phyloP scores from a whole-genome alignment of 2,329 filamentous ascomycete species.

The Penicillium sumatraense region DNA sequence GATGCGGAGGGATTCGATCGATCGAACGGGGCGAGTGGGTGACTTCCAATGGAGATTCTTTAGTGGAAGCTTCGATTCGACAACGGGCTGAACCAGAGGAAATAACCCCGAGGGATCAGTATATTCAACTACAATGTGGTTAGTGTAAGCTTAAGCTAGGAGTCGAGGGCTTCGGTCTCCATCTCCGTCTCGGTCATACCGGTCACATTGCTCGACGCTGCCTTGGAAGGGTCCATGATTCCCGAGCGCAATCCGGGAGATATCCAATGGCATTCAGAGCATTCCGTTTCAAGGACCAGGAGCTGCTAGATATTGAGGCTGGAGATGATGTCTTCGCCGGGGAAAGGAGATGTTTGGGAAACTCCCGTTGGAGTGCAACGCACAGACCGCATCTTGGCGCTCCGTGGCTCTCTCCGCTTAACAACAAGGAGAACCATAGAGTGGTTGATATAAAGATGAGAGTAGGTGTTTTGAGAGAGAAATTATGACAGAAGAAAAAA shows the following conservation, averaged over 20 bases:
- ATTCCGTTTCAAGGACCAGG: conserved; percentile 30
- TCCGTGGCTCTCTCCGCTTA: conserved; percentile 11
- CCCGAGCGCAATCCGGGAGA: conserved; percentile 32
- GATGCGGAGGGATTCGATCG: conserved; percentile 90
- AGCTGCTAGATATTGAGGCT: conserved; percentile 2
- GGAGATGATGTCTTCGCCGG: not conserved
- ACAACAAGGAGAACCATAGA: no score
- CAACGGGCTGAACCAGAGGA: conserved; percentile 75
- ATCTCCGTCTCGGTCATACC: conserved; percentile 50
- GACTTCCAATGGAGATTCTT: conserved; percentile 98
- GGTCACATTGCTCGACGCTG: conserved; percentile 75
- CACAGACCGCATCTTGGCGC: conserved; percentile 19
- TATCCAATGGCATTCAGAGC: conserved; percentile 27
- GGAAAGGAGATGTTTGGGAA: conserved; percentile 10
- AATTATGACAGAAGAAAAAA: no score
- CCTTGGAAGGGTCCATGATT: conserved; percentile 48
- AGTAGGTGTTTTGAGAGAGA: no score
- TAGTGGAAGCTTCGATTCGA: conserved; percentile 79
- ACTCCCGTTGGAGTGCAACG: conserved; percentile 9
- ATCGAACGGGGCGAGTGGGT: conserved; percentile 84
- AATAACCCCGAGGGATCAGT: conserved; percentile 91
- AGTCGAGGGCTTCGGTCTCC: not conserved
- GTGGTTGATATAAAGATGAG: no score
- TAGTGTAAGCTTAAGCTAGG: conserved; percentile 16
- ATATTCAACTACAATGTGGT: conserved; percentile 75